phyloP scores from a whole-genome alignment of 768 basidiomycete genomes.

The Russula dissimulans region DNA sequence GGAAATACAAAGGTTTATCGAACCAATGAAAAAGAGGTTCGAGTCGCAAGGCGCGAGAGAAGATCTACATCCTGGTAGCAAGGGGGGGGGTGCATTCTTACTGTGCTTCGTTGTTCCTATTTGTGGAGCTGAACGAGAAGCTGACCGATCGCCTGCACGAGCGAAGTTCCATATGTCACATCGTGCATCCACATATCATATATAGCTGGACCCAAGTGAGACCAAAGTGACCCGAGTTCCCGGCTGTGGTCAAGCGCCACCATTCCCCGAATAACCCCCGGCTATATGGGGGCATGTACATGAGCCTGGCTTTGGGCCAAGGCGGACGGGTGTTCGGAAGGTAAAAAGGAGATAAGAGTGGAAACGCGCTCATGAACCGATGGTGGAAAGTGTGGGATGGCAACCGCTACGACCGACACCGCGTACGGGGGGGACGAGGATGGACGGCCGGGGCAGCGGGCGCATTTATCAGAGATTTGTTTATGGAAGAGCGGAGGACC shows the following conservation, averaged over 20 bases:
- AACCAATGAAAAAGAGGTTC: constrained; percentile 9
- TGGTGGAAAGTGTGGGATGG: no score
- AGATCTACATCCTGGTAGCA: constrained; percentile 8
- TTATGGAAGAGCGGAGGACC: not conserved
- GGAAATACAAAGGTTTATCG: constrained; percentile 6
- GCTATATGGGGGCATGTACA: not conserved
- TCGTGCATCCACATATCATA: not conserved
- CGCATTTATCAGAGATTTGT: not conserved
- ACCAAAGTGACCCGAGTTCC: constrained; percentile 5
- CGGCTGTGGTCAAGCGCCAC: not conserved
- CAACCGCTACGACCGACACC: not conserved
- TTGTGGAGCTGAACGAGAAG: constrained; percentile 7
- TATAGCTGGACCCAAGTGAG: not conserved
- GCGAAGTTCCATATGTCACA: not conserved
- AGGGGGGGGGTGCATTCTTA: not conserved
- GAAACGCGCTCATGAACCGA: no score
- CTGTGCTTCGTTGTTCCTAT: not conserved
- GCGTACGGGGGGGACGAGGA: not conserved
- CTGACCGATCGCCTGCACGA: not conserved
- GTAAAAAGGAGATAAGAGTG: constrained; percentile 5
- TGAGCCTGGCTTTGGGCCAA: not conserved
- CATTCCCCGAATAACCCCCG: constrained; percentile 9
- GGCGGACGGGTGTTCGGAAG: not conserved
- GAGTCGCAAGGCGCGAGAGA: constrained; percentile 4
- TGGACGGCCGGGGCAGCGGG: not conserved